phyloP scores from a whole-genome alignment of 257 asterid species.

The Leonotis leonurus region DNA sequence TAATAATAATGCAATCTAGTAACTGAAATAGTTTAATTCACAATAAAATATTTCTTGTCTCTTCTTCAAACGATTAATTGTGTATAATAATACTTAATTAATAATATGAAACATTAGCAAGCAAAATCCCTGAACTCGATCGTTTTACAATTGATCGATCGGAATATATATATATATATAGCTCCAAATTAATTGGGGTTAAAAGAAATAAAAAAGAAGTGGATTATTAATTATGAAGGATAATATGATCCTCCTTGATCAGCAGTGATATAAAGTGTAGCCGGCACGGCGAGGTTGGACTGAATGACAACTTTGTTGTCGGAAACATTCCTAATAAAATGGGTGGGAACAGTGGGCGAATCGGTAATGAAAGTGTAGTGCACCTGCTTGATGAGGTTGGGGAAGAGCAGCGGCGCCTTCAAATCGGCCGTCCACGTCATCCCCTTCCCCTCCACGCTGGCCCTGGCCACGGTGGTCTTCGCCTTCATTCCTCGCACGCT shows the following conservation, averaged over 20 bases:
- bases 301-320: constrained; percentile 52
- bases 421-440: constrained; percentile 67
- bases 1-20: background rate
- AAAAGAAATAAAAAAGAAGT: background rate
- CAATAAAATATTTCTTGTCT: too few species aligned
- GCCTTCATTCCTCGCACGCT: constrained; percentile 60
- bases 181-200: too few species aligned
- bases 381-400: constrained; percentile 40
- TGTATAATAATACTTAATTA: too few species aligned
- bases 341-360: constrained; percentile 40
- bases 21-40: too few species aligned
- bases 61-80: too few species aligned
- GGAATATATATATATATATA: too few species aligned
- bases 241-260: constrained; percentile 50
- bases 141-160: background rate
- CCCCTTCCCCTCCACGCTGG: constrained; percentile 37
- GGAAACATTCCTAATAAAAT: constrained; percentile 47
- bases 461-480: constrained; percentile 57
- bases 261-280: constrained; percentile 49
- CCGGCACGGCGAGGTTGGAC: constrained; percentile 38
- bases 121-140: background rate
- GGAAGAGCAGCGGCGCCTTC: constrained; percentile 54
- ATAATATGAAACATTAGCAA: background rate
- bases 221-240: background rate
- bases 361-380: constrained; percentile 51